Evolutionary conservation across 257 asterid species (phyloP).

Genomic region (Solanum phureja): DNA sequence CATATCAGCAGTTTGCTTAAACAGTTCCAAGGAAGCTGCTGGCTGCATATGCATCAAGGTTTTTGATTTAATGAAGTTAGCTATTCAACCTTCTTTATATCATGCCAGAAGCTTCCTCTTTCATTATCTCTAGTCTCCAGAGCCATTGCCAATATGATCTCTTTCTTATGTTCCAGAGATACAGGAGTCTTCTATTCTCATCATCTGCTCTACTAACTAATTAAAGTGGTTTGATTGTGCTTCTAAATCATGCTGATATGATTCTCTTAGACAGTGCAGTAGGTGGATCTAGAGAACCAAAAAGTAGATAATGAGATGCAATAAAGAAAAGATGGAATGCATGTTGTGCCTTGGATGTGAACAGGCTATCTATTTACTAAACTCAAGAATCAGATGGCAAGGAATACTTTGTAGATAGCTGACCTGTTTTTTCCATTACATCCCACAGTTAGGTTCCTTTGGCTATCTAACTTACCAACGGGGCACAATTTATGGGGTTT

Average conservation of each 20-base stretch:
- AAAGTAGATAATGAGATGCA: not conserved
- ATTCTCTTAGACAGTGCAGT: not conserved
- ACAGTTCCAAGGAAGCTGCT: not conserved
- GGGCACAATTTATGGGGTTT: not conserved
- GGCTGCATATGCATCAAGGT: not conserved
- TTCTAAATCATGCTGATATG: not conserved
- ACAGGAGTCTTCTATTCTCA: not conserved
- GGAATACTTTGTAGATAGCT: not conserved
- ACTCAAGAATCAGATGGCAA: not conserved
- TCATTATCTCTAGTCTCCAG: not conserved
- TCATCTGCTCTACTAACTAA: not conserved
- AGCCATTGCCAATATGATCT: not conserved
- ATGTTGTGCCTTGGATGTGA: not conserved
- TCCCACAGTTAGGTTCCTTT: not conserved
- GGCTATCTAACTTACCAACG: not conserved
- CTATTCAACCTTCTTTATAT: not conserved
- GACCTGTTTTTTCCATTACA: not conserved
- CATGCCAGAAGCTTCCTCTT: not conserved
- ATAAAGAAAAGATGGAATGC: not conserved
- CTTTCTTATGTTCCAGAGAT: not conserved
- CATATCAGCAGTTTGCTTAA: not conserved
- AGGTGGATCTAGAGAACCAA: not conserved
- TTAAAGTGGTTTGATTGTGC: not conserved
- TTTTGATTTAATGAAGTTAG: not conserved
- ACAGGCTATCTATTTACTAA: not conserved